Percentiles rank a stretch among this genome's conserved stretches.
These are phyloP conservation scores for Stentor roeselii DNA, from an alignment of 73 alveolate species.

Conservation along the genomic window DNA sequence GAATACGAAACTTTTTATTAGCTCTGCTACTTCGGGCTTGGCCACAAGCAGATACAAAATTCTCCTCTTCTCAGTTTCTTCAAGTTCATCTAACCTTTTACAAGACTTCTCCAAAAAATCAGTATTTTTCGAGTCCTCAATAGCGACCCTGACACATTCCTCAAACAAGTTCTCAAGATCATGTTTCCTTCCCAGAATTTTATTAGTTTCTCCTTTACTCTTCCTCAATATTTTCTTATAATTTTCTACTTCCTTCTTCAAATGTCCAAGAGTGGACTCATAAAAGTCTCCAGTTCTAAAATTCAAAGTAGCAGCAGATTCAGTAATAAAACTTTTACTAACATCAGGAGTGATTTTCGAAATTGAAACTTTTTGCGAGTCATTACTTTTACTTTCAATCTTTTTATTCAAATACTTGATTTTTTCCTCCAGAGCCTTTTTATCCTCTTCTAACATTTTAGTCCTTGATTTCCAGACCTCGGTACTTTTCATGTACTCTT, in stretches of 20 bases:
- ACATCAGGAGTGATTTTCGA: not conserved
- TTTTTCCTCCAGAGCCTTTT: conserved; percentile 10
- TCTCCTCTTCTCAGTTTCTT: not conserved
- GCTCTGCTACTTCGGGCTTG: not conserved
- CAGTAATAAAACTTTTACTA: not conserved
- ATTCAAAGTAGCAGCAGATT: not conserved
- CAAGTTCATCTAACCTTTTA: not conserved
- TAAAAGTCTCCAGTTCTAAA: not conserved
- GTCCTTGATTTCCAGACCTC: conserved; percentile 11
- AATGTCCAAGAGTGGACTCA: not conserved
- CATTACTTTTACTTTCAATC: not conserved
- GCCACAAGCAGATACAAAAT: not conserved
- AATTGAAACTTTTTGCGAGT: not conserved
- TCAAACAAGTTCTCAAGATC: not conserved
- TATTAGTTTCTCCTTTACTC: not conserved
- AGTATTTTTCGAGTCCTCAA: not conserved
- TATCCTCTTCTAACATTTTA: conserved; percentile 22
- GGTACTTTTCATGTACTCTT: conserved; percentile 10
- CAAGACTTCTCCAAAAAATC: not conserved
- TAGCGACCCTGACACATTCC: not conserved
- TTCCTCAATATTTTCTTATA: not conserved
- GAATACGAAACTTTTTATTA: not conserved
- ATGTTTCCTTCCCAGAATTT: not conserved
- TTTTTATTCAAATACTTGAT: not conserved
- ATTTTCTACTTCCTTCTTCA: not conserved